A percentile compares a stretch with the other conserved stretches of the same genome.
Evolutionary conservation across 805 yeast species (phyloP).

Genomic region (Saccharomycodes ludwigii): DNA sequence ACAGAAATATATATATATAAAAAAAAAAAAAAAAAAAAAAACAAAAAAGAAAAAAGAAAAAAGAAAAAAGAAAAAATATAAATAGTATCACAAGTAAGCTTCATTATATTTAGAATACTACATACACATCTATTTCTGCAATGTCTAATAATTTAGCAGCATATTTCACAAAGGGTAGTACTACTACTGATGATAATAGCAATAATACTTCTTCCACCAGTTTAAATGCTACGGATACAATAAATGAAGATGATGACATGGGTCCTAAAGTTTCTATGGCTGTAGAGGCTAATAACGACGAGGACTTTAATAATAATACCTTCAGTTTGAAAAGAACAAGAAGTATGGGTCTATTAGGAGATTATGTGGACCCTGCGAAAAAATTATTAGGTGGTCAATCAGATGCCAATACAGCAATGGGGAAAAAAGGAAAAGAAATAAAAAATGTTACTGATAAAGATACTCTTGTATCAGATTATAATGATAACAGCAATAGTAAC

Average conservation of each 20-base stretch:
- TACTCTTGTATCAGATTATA: conserved; percentile 1
- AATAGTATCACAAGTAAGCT: too few species aligned
- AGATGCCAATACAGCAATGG: conserved; percentile 3
- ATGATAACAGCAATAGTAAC: neutral
- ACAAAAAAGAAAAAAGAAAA: too few species aligned
- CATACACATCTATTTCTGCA: too few species aligned
- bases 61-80: too few species aligned
- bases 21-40: too few species aligned
- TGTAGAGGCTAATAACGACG: conserved; percentile 59
- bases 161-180: conserved; percentile 13
- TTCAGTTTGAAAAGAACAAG: conserved; percentile 72
- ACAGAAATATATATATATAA: too few species aligned
- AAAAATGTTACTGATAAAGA: conserved; percentile 13
- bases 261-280: conserved; percentile 34
- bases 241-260: conserved; percentile 19
- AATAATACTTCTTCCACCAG: conserved; percentile 4
- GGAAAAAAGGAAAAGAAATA: conserved; percentile 2
- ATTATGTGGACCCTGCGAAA: conserved; percentile 40
- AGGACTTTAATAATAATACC: conserved; percentile 56
- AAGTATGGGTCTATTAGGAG: conserved; percentile 70
- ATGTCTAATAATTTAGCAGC: conserved; percentile 20
- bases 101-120: too few species aligned
- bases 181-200: conserved; percentile 4
- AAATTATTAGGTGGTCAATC: conserved; percentile 25
- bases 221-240: conserved; percentile 3